phyloP scores from a whole-genome alignment of 1,284 basidiomycete genomes.

The Tilletia setariae region DNA sequence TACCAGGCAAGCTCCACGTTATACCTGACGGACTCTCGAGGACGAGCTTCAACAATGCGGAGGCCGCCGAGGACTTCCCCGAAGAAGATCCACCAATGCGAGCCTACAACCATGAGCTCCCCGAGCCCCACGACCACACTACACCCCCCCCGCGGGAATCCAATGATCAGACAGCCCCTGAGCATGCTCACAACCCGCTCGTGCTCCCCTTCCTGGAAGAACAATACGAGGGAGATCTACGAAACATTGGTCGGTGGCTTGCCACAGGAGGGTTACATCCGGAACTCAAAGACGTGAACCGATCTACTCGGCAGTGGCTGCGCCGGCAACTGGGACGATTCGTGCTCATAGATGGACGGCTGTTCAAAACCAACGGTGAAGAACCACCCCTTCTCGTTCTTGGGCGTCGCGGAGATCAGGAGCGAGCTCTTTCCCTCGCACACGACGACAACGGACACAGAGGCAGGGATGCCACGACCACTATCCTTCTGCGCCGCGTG shows the following conservation, averaged over 20 bases:
- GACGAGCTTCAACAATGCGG: not conserved
- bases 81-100: not conserved
- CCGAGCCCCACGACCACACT: too few species aligned
- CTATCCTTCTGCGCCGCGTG: not conserved
- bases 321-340: not conserved
- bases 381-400: not conserved
- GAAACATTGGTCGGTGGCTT: not conserved
- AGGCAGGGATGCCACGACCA: not conserved
- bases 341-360: not conserved
- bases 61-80: not conserved
- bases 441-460: not conserved
- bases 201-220: too few species aligned
- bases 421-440: not conserved
- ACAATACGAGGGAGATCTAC: too few species aligned
- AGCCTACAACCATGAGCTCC: too few species aligned
- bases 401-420: not conserved
- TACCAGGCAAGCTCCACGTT: slow-evolving; percentile 48
- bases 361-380: not conserved
- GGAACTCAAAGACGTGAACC: not conserved
- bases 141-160: too few species aligned
- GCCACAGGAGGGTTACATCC: not conserved
- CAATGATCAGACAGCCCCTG: too few species aligned
- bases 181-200: too few species aligned
- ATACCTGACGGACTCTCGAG: slow-evolving; percentile 57
- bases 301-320: not conserved